Base-by-base conservation (phyloP, 164 flowering plant genomes). In the Cinnamomum chago region DNA sequence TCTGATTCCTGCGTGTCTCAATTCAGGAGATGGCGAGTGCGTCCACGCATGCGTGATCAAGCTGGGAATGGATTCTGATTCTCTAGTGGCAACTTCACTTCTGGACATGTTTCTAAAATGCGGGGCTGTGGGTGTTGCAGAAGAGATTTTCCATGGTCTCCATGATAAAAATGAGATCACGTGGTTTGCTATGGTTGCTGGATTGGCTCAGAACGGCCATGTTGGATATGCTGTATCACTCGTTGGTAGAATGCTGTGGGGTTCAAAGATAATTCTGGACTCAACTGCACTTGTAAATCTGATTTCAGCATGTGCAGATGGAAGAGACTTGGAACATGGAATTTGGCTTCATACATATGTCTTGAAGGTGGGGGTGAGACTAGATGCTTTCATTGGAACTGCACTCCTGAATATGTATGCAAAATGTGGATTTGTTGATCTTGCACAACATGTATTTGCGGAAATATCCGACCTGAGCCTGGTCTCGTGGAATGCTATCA, bases 401-500 rank as follows among this genome's bases (percentile, higher is more conserved):
- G 69, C 78, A 62, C 51, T 76, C 47, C 70, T 76, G 4, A 24
- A 64, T 62, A 76, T 76, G 78, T 76, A 76, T 76, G 73, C 70
- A 2, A 76, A 76, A 70, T 76, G 62, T 18, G 72, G 72, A 24
- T 25, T 24, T 58, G 33, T 60, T n/a, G 68, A 62, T 1, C 15
- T 58, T 68, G 58, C 79, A 33, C 62, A 15, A 11, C 58, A 2
- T 17, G 40, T 72, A n/a, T 77, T 77, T 50, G 27, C 68, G 10
- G 58, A 73, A 11, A 47, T 77, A 40, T 14, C 50, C 1, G 33
- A 68, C 30, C 65, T 20, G 12, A 77, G 47, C 62, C 47, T 77
- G 76, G 76, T 77, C 25, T 62, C 74, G 17, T 77, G 79, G 79
- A 77, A 77, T 50, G 75, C 79, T 24, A 73, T 77, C 62, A 55